Evolutionary conservation across 2,329 filamentous ascomycete species (phyloP).

Genomic region (Ophiostoma novo-ulmi): DNA sequence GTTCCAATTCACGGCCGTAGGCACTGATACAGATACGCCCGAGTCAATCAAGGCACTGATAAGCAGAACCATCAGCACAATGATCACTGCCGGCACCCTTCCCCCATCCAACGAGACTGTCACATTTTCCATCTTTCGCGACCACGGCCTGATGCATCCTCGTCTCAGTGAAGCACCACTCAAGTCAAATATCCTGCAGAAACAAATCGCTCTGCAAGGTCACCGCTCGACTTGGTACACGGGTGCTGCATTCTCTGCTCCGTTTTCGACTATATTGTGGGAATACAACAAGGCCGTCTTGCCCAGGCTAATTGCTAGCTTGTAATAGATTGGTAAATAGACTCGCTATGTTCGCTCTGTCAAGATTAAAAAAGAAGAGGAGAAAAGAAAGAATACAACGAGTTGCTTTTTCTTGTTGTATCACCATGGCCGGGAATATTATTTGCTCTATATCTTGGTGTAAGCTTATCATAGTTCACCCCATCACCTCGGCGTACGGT

Average conservation of each 20-base stretch:
- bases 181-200: not conserved
- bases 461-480: not conserved
- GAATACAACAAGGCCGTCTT: not conserved
- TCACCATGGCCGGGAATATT: not conserved
- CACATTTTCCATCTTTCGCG: no score
- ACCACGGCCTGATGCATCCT: not conserved
- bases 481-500: not conserved
- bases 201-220: not conserved
- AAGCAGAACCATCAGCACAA: no score
- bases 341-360: not conserved
- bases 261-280: not conserved
- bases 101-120: no score
- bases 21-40: no score
- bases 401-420: not conserved
- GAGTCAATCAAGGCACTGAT: no score
- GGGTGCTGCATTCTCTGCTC: not conserved
- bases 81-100: no score
- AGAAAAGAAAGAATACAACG: no score
- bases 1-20: no score
- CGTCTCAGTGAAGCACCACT: not conserved
- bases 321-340: not conserved
- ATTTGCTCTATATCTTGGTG: not conserved
- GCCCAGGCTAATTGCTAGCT: not conserved
- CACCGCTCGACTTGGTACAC: conserved; percentile 1
- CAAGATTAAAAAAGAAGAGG: no score